Conservation (phyloP, 108 stramenopile species). For the Pelagomonas calceolata region DNA sequence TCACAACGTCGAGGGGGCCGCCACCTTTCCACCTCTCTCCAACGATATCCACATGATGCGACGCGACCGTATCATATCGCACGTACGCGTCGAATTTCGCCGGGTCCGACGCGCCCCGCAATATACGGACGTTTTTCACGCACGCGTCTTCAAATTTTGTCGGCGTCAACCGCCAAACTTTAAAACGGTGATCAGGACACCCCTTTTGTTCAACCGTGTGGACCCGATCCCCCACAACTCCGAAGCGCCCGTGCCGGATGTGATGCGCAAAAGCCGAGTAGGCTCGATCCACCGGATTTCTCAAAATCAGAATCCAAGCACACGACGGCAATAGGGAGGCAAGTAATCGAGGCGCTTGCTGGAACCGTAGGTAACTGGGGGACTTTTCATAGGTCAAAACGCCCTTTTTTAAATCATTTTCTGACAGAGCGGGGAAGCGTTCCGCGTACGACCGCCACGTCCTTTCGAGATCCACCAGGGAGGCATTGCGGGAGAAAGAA, state of each 20-base stretch:
- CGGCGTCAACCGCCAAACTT: too few species aligned
- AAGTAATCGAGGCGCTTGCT: not conserved
- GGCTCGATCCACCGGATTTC: not conserved
- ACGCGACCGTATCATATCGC: not conserved
- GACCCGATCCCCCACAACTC: too few species aligned
- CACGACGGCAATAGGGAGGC: not conserved
- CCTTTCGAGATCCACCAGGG: not conserved
- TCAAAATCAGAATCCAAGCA: not conserved
- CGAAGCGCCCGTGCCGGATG: not conserved
- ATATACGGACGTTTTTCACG: too few species aligned
- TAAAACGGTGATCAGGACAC: too few species aligned
- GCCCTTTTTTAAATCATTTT: not conserved
- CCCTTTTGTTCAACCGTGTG: too few species aligned
- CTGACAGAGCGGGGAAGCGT: not conserved
- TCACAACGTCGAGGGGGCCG: not conserved
- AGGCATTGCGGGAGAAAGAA: not conserved
- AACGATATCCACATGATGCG: too few species aligned
- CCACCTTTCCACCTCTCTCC: too few species aligned
- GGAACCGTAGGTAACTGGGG: not conserved
- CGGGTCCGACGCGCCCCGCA: too few species aligned
- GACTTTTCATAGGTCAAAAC: not conserved
- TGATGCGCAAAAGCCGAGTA: not conserved
- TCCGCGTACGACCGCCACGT: not conserved
- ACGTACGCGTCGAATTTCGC: not conserved
- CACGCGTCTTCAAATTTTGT: too few species aligned